phyloP scores from a whole-genome alignment of 495 filamentous ascomycete genomes.

The Collariella sp. region DNA sequence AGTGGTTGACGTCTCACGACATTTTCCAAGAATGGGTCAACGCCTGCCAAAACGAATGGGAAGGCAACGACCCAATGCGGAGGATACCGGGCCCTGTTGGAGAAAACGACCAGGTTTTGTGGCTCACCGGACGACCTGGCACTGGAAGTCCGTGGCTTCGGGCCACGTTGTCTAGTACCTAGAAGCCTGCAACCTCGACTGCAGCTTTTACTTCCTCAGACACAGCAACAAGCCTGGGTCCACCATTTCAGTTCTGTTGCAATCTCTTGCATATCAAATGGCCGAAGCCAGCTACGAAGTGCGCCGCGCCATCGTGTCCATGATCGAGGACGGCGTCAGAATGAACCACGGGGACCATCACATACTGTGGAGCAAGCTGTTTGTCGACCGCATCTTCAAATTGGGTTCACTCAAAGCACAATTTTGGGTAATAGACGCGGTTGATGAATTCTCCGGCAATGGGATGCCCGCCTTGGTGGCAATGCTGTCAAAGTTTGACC shows the following conservation, averaged over 20 bases:
- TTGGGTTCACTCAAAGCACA: conserved; percentile 13
- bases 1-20: neutral
- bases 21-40: neutral
- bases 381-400: conserved; percentile 19
- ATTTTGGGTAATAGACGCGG: conserved; percentile 24
- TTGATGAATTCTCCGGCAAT: conserved; percentile 16
- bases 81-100: neutral
- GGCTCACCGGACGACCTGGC: conserved; percentile 22
- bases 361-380: conserved; percentile 22
- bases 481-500: conserved; percentile 23
- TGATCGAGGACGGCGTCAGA: conserved; percentile 13
- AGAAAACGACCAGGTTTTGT: conserved; percentile 7
- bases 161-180: conserved; percentile 17
- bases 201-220: conserved; percentile 20
- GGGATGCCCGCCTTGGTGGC: conserved; percentile 14
- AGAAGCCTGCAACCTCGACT: conserved; percentile 14
- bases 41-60: neutral
- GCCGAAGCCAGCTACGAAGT: conserved; percentile 18
- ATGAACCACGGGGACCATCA: conserved; percentile 17
- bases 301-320: conserved; percentile 14
- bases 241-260: conserved; percentile 8
- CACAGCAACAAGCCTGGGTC: conserved; percentile 7
- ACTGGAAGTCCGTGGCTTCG: conserved; percentile 21
- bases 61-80: no score
- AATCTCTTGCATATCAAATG: conserved; percentile 24